Evolutionary conservation across 495 filamentous ascomycete species (phyloP).

Genomic region (Aspergillus hancockii): DNA sequence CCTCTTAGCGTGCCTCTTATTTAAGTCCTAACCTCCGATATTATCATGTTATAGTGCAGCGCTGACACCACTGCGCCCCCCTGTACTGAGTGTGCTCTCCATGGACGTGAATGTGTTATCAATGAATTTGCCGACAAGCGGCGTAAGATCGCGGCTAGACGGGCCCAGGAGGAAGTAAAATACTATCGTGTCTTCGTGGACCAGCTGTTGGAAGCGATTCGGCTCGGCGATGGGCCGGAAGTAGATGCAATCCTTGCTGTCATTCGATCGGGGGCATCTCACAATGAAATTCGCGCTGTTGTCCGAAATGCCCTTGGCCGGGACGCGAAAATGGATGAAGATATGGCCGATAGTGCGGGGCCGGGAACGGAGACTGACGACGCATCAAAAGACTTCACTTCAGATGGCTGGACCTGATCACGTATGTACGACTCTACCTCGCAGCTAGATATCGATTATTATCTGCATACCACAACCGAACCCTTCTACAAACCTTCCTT

Average conservation of each 20-base stretch:
- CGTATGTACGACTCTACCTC: background rate
- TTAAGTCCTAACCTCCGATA: background rate
- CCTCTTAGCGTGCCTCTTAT: background rate
- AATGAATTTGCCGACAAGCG: slow-evolving; percentile 43
- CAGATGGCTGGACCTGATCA: slow-evolving; percentile 7
- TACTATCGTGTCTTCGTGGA: slow-evolving; percentile 33
- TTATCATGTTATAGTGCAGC: slow-evolving; percentile 22
- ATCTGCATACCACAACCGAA: background rate
- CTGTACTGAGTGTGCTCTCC: slow-evolving; percentile 39
- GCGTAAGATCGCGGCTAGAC: slow-evolving; percentile 38
- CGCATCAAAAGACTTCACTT: background rate
- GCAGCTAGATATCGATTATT: background rate
- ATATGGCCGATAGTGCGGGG: background rate
- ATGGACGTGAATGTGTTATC: slow-evolving; percentile 39
- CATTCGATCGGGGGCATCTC: slow-evolving; percentile 28
- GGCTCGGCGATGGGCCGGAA: slow-evolving; percentile 19
- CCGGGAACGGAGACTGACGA: background rate
- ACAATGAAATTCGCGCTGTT: slow-evolving; percentile 22
- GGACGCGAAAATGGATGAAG: background rate
- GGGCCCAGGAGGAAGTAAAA: slow-evolving; percentile 33
- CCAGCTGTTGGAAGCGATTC: slow-evolving; percentile 30
- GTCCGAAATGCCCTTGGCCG: slow-evolving; percentile 1
- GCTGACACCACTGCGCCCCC: slow-evolving; percentile 28
- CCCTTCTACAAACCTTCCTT: background rate
- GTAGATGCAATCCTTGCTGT: slow-evolving; percentile 28